Evolutionary conservation across 305 asterid species (phyloP).

Genomic region (Fraxinus velutina): DNA sequence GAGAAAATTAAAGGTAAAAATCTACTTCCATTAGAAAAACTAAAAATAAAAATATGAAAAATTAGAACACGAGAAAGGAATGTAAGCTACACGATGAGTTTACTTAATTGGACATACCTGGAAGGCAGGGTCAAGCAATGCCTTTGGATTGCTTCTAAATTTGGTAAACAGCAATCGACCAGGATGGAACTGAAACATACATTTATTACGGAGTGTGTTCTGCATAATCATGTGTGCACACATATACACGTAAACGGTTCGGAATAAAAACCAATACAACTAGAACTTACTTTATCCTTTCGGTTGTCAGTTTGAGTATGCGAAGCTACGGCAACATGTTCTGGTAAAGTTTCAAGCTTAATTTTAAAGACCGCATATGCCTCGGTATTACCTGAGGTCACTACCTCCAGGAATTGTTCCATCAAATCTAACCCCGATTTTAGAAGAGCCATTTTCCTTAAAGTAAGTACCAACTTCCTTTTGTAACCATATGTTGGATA

Average conservation of each 20-base stretch:
- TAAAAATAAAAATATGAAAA: neutral
- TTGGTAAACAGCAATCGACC: constrained; percentile 68
- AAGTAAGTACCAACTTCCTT: constrained; percentile 73
- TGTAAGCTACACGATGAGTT: constrained; percentile 1
- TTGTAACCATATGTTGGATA: constrained; percentile 58
- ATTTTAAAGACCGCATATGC: constrained; percentile 52
- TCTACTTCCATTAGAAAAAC: neutral
- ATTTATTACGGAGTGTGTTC: neutral
- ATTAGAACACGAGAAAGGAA: neutral
- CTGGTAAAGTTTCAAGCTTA: constrained; percentile 69
- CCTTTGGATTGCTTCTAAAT: constrained; percentile 67
- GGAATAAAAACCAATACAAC: constrained; percentile 6
- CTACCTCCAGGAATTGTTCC: constrained; percentile 65
- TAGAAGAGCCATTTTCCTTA: constrained; percentile 73
- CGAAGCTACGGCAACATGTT: constrained; percentile 68
- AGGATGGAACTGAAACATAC: constrained; percentile 51
- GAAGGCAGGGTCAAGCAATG: constrained; percentile 63
- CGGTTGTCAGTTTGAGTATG: constrained; percentile 69
- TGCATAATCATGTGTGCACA: neutral
- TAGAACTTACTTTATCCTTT: constrained; percentile 71
- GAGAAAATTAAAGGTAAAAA: neutral
- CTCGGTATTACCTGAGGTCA: constrained; percentile 75
- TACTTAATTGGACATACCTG: constrained; percentile 44
- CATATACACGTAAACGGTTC: neutral
- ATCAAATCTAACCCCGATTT: constrained; percentile 87